phyloP scores from a whole-genome alignment of 768 basidiomycete genomes.

The Leccinum pellstonianum region DNA sequence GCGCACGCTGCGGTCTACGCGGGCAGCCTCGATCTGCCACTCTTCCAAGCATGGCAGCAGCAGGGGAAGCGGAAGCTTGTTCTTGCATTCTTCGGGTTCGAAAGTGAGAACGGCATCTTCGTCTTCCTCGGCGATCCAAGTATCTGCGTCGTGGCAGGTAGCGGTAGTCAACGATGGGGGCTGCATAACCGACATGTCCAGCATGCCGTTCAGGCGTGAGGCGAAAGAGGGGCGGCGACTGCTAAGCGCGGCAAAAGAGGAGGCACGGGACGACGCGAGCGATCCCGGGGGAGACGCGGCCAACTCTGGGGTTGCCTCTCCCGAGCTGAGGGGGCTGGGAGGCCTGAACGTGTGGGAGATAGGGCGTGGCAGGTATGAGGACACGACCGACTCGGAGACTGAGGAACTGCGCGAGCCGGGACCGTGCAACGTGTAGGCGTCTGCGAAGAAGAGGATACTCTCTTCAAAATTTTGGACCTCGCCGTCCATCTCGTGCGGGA shows the following conservation, averaged over 20 bases:
- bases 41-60: constrained; percentile 39
- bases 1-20: constrained; percentile 60
- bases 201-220: constrained; percentile 38
- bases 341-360: neutral
- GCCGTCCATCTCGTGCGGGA: constrained; percentile 52
- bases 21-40: constrained; percentile 56
- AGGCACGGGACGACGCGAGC: constrained; percentile 42
- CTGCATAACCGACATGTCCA: constrained; percentile 36
- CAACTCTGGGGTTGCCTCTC: constrained; percentile 42
- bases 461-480: constrained; percentile 64
- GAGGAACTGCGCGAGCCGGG: constrained; percentile 35
- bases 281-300: constrained; percentile 37
- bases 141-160: constrained; percentile 16
- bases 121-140: constrained; percentile 36
- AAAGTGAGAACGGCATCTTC: constrained; percentile 30
- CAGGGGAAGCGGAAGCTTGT: neutral
- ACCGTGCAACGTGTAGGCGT: constrained; percentile 50
- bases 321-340: constrained; percentile 30
- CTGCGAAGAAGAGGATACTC: constrained; percentile 64
- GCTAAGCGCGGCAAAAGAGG: constrained; percentile 37
- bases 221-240: constrained; percentile 50
- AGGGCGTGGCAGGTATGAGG: too few species aligned
- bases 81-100: constrained; percentile 25
- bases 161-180: neutral
- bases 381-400: neutral